Evolutionary conservation across 805 yeast species (phyloP).

Genomic region (Cyberlindnera mycetangii): DNA sequence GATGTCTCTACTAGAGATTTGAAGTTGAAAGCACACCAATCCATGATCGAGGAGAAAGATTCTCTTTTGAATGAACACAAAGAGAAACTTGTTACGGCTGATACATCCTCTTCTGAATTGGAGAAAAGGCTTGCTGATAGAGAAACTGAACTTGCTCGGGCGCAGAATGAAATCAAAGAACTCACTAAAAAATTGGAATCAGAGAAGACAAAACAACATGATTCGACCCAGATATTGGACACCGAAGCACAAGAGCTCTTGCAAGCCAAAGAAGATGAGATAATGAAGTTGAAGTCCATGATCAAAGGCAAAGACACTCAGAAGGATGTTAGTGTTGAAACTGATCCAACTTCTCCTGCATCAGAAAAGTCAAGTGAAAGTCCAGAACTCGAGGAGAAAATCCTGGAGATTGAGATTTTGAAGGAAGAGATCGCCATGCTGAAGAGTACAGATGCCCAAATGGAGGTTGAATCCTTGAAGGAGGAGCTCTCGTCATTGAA

Average conservation of each 20-base stretch:
- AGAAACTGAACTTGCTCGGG: neutral
- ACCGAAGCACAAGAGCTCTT: neutral
- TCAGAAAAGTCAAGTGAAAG: slow-evolving; percentile 13
- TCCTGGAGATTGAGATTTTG: slow-evolving; percentile 24
- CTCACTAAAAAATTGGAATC: slow-evolving; percentile 29
- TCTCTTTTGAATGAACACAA: slow-evolving; percentile 4
- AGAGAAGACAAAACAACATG: slow-evolving; percentile 16
- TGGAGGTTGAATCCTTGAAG: slow-evolving; percentile 9
- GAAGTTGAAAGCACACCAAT: slow-evolving; percentile 4
- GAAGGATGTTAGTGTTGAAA: neutral
- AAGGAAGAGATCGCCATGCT: slow-evolving; percentile 22
- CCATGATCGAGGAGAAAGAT: slow-evolving; percentile 3
- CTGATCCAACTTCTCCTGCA: neutral
- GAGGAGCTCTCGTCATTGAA: slow-evolving; percentile 9
- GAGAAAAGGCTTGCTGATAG: slow-evolving; percentile 2
- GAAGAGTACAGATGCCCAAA: slow-evolving; percentile 12
- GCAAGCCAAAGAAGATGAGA: slow-evolving; percentile 6
- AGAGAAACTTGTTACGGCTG: neutral
- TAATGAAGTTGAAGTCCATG: neutral
- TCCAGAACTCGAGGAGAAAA: slow-evolving; percentile 23
- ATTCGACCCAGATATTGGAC: neutral
- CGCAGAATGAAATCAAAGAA: slow-evolving; percentile 5
- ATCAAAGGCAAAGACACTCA: slow-evolving; percentile 3
- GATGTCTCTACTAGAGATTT: slow-evolving; percentile 1
- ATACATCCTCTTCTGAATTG: neutral